Evolutionary conservation across 257 asterid genomes (phyloP).

Genomic region (Scutellaria barbata): DNA sequence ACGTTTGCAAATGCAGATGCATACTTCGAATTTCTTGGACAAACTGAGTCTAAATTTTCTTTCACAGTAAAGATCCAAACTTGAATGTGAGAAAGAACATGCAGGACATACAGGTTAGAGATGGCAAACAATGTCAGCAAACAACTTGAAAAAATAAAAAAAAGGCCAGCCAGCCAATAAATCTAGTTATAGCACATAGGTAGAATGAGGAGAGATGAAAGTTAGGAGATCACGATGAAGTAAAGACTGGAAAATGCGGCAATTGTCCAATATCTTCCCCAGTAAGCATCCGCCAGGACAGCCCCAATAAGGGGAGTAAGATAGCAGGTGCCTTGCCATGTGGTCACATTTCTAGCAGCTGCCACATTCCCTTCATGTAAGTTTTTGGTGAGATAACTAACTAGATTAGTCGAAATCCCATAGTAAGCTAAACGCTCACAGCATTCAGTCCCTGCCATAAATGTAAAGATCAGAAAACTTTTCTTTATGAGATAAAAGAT

Average conservation of each 20-base stretch:
- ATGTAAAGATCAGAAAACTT: constrained; percentile 26
- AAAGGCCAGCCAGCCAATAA: constrained; percentile 7
- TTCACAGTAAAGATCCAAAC: neutral
- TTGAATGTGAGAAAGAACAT: constrained; percentile 11
- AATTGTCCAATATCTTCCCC: constrained; percentile 99
- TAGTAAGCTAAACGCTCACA: constrained; percentile 98
- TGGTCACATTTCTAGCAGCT: constrained; percentile 95
- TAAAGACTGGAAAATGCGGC: constrained; percentile 92
- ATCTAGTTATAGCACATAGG: constrained; percentile 2
- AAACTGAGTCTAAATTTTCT: constrained; percentile 12
- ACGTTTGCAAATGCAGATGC: constrained; percentile 15
- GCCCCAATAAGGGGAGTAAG: constrained; percentile 95
- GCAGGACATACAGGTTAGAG: constrained; percentile 9
- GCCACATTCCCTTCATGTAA: constrained; percentile 88
- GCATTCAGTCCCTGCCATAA: constrained; percentile 84
- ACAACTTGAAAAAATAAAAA: neutral
- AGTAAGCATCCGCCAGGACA: constrained; percentile 91
- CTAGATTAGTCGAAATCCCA: constrained; percentile 92
- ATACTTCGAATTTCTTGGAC: constrained; percentile 12
- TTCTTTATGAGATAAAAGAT: constrained; percentile 5
- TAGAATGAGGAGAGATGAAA: constrained; percentile 10
- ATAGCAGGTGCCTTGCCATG: constrained; percentile 99
- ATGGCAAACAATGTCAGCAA: constrained; percentile 11
- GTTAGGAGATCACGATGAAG: constrained; percentile 63
- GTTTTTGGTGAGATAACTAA: constrained; percentile 82